phyloP scores from a whole-genome alignment of 208 protist genomes.

The Baffinella frigidus region DNA sequence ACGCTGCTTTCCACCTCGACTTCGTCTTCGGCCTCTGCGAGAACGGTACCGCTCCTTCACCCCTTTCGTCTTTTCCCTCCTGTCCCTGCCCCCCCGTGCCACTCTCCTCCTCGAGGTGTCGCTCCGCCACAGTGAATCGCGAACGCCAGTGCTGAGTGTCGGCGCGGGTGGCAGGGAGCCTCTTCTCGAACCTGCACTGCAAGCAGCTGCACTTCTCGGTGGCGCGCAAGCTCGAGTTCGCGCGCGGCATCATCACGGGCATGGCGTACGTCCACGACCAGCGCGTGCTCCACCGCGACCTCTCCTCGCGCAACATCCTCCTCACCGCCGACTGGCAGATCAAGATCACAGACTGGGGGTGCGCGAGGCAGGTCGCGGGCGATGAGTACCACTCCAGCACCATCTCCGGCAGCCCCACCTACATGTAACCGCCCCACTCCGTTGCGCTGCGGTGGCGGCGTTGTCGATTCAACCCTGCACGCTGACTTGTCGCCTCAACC shows the following conservation, averaged over 20 bases:
- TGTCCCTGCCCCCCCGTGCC: no score
- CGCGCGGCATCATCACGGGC: background rate
- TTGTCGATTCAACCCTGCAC: no score
- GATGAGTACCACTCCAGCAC: conserved; percentile 1
- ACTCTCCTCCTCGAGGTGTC: no score
- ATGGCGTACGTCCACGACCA: background rate
- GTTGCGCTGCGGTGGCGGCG: no score
- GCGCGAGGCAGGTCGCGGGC: background rate
- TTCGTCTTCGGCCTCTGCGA: background rate
- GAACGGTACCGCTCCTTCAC: no score
- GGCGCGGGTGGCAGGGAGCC: background rate
- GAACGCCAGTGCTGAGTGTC: no score
- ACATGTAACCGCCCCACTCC: no score
- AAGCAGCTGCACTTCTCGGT: background rate
- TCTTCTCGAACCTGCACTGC: background rate
- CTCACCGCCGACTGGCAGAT: background rate
- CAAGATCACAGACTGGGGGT: conserved; percentile 39
- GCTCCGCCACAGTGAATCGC: no score
- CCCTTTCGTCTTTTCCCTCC: no score
- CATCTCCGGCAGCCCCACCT: conserved; percentile 30
- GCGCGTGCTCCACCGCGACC: background rate
- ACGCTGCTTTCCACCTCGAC: background rate
- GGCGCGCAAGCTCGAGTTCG: background rate
- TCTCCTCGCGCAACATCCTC: background rate
- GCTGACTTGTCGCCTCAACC: no score